Evolutionary conservation across 2,329 filamentous ascomycete species (phyloP), one percentile per base, ranked within the genome.

Genomic region (Colletotrichum noveboracense): DNA sequence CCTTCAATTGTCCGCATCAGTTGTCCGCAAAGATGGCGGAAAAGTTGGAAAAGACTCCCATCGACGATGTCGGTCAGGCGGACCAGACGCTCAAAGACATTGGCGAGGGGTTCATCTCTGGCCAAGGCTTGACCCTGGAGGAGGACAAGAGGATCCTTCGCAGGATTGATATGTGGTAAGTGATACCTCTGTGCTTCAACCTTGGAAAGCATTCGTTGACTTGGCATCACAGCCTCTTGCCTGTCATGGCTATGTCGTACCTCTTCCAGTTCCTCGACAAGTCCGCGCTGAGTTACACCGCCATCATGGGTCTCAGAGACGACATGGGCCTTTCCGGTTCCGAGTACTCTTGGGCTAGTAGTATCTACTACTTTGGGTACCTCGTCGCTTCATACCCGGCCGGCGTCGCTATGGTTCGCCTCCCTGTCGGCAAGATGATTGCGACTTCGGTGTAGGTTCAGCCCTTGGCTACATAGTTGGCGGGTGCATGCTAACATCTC

Each of bases 331-430:
- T 91, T 26, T 83, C 84, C 9, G 88, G 88, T 7, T 83, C 87
- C 55, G 84, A 91, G 62, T 91, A 90, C 76, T 87, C 87, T 8
- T 91, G 89, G 88, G 82, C 88, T 0, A 83, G 83, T 10, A 86
- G 81, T 52, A 87, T 90, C 80, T 89, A 89, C 77, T 90, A 89
- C 79, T 87, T 90, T 78, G 88, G 88, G 1, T 90, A 90, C 70
- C 80, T 90, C 9, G 30, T 81, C 10, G 80, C 80, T 3, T 82
- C 78, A 6, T 83, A 81, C 36, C 78, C 81, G 0, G 76, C 74
- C 5, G 81, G 75, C 26, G 30, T 80, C 34, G 82, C 93, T 12
- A 91, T 92, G 89, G 87, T 91, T 1, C 64, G 78, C 0, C 82
- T 89, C 6, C 71, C 66, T 3, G 79, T 83, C 7, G 80, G 76